Conservation (phyloP, 2,329 filamentous ascomycete species). For the Helotiales sp. region DNA sequence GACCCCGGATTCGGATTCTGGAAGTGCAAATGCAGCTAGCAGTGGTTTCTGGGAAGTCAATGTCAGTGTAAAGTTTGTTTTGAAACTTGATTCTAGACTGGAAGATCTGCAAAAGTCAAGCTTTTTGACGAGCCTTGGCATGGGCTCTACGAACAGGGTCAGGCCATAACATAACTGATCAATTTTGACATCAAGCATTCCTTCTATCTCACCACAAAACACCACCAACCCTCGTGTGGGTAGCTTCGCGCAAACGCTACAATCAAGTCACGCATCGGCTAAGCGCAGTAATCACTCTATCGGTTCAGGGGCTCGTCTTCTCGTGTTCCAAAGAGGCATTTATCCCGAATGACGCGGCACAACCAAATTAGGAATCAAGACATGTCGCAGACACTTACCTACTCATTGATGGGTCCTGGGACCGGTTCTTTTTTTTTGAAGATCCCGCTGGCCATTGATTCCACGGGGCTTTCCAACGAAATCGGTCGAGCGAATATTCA, state of each 20-base stretch:
- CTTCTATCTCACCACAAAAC: too few species aligned
- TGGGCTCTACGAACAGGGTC: too few species aligned
- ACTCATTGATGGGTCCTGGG: background rate
- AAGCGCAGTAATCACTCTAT: background rate
- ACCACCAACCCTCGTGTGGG: background rate
- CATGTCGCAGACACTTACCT: background rate
- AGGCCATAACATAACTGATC: too few species aligned
- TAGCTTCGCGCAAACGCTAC: background rate
- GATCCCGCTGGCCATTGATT: too few species aligned
- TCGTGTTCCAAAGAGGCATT: background rate
- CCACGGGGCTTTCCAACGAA: background rate
- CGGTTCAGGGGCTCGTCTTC: background rate
- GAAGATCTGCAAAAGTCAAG: background rate
- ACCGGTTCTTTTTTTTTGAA: background rate
- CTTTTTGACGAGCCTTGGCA: background rate
- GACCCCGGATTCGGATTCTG: too few species aligned
- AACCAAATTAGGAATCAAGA: background rate
- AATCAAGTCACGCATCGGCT: background rate
- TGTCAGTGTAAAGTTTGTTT: background rate
- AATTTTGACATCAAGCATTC: too few species aligned
- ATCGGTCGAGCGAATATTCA: background rate
- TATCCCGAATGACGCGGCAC: background rate
- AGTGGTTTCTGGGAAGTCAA: too few species aligned
- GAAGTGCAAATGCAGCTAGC: too few species aligned
- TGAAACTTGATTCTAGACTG: background rate